Conservation (phyloP, 2,329 filamentous ascomycete genomes). For the Hypoxylon sp. region DNA sequence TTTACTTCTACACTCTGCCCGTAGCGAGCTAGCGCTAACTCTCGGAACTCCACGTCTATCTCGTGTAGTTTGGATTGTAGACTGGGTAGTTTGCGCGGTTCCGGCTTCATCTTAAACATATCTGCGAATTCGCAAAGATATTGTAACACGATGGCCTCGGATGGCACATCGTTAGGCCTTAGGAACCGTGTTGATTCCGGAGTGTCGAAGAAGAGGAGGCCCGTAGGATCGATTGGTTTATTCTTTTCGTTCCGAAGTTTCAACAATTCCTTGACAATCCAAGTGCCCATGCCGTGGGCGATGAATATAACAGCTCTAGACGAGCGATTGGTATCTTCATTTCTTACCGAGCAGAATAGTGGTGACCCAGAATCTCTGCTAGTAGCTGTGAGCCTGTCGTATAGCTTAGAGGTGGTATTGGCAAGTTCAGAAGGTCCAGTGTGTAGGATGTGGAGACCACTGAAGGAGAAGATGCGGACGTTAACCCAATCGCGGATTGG, state of each 20-base stretch:
- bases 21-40: conserved; percentile 10
- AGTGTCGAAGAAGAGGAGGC: conserved; percentile 29
- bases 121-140: conserved; percentile 26
- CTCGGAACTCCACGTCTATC: conserved; percentile 20
- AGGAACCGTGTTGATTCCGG: conserved; percentile 4
- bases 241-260: neutral
- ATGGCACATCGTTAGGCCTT: conserved; percentile 13
- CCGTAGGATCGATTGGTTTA: conserved; percentile 22
- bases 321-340: neutral
- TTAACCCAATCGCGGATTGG: conserved; percentile 20
- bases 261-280: conserved; percentile 39
- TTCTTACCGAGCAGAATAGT: conserved; percentile 2
- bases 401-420: conserved; percentile 7
- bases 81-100: neutral
- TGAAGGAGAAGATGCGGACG: conserved; percentile 30
- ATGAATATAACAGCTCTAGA: conserved; percentile 32
- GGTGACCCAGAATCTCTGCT: conserved; percentile 17
- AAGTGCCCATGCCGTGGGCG: conserved; percentile 36
- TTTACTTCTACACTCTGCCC: conserved; percentile 9
- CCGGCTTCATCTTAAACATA: conserved; percentile 11
- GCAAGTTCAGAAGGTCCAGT: conserved; percentile 11
- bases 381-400: conserved; percentile 4
- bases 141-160: neutral
- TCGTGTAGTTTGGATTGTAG: neutral
- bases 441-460: conserved; percentile 22